Evolutionary conservation across 2,329 filamentous ascomycete species (phyloP).

Genomic region (Ceratocystis albifundus): DNA sequence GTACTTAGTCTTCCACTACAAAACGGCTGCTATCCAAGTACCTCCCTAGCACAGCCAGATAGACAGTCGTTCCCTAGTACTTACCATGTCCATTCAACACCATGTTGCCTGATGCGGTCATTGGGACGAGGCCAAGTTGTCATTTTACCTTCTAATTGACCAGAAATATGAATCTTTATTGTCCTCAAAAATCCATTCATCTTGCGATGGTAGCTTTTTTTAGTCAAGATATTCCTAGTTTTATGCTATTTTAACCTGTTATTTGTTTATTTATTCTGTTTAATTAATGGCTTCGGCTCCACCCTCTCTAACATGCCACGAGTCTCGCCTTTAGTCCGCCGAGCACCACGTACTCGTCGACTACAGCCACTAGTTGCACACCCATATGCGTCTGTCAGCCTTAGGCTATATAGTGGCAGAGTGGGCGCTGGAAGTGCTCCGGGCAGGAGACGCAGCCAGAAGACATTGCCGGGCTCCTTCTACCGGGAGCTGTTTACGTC

Average conservation of each 20-base stretch:
- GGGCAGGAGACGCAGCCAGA: not conserved
- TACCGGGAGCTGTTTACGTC: slow-evolving; percentile 21
- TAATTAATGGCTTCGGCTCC: not conserved
- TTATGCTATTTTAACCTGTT: not conserved
- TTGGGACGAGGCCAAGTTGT: not conserved
- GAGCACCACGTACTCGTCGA: slow-evolving; percentile 11
- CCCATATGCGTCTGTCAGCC: not conserved
- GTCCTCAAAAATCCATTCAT: not conserved
- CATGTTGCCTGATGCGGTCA: not conserved
- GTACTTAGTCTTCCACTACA: not conserved
- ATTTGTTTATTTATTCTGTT: not conserved
- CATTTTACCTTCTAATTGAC: not conserved
- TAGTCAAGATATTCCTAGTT: not conserved
- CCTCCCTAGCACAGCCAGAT: not conserved
- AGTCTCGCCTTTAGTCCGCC: slow-evolving; percentile 15
- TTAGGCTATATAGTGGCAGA: not conserved
- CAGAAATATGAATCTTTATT: not conserved
- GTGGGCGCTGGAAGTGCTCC: not conserved
- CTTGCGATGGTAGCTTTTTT: not conserved
- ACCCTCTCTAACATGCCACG: slow-evolving; percentile 12
- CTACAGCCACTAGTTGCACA: not conserved
- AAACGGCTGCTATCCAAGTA: not conserved
- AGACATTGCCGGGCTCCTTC: slow-evolving; percentile 16
- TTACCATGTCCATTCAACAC: not conserved
- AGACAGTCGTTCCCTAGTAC: not conserved